These are phyloP conservation scores for Fraxinus dipetala DNA, from an alignment of 305 asterid genomes.

Conservation along the genomic window DNA sequence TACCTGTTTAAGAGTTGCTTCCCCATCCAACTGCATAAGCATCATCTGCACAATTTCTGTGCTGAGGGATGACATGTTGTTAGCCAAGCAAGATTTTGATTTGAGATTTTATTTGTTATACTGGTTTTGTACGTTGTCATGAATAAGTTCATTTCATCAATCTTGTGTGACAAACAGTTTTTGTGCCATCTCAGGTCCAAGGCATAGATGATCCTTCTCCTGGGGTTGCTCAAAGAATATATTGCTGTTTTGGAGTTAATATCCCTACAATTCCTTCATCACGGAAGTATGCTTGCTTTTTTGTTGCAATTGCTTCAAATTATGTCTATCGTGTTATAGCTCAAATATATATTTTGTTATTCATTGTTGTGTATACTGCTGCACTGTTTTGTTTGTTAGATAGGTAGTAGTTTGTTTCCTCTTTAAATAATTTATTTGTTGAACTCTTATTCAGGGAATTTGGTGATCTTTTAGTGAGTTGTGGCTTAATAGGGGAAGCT, in stretches of 20 bases:
- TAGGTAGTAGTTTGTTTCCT: conserved; percentile 19
- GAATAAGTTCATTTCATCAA: background rate
- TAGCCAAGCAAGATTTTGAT: background rate
- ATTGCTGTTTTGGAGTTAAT: conserved; percentile 65
- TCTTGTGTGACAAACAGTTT: conserved; percentile 2
- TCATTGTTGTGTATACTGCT: conserved; percentile 12
- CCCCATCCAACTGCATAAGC: background rate
- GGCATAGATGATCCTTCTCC: conserved; percentile 52
- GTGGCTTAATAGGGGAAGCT: conserved; percentile 93
- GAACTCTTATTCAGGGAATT: conserved; percentile 57
- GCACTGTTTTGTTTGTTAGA: conserved; percentile 14
- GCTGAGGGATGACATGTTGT: background rate
- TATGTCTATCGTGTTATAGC: conserved; percentile 20
- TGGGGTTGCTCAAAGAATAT: conserved; percentile 57
- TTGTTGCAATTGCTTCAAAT: conserved; percentile 9
- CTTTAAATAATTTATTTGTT: background rate
- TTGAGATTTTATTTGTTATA: background rate
- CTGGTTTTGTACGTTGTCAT: conserved; percentile 7
- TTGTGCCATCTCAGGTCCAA: conserved; percentile 50
- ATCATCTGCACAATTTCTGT: background rate
- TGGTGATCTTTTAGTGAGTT: conserved; percentile 84
- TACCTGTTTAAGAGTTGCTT: background rate
- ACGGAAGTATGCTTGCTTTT: conserved; percentile 53
- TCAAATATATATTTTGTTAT: conserved; percentile 6
- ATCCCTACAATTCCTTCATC: conserved; percentile 70